Evolutionary conservation across 148 eudicot genomes (phyloP), one percentile per base, ranked within the genome.

Genomic region (Arbutus unedo): DNA sequence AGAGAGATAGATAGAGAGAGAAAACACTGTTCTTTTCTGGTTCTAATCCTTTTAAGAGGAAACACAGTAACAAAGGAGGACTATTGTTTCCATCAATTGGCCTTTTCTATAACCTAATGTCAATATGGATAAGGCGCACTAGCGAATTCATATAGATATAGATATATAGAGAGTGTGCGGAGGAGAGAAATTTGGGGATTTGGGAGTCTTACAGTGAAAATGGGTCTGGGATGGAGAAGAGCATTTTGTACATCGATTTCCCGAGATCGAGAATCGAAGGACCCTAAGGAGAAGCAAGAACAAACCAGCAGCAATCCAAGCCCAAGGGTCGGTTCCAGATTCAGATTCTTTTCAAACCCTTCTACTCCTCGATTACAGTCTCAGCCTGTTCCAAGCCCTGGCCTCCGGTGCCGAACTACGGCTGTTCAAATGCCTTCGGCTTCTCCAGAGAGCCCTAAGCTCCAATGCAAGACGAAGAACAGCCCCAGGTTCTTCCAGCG

Each of bases 191-290:
- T 56, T 60, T n/a, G 38, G 25, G 67, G 10, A 31, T 31, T 31
- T 31, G 38, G 38, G 1, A 31, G 38, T 31, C 38, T 31, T 31
- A 31, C 38, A 31, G 38, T 31, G 38, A 86, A 48, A 64, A 92
- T 94, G 96, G 98, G 87, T 48, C 82, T 85, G 16, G 93, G 93
- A 48, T 94, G 98, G 98, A 79, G 98, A 74, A 87, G 90, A 89
- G 98, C 92, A 5, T 94, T 94, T 71, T 94, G 98, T 77, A 92
- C 98, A 57, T 85, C 96, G 8, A 84, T 89, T 44, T 90, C 87
- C 0, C 85, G 87, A 86, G 91, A 94, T 76, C 81, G 23, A 21
- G 87, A 89, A 3, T 78, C 90, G 0, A 78, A 81, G 49, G 49
- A 72, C 45, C 64, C 68, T 8, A 68, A 77, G 10, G 66, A 77